phyloP scores from a whole-genome alignment of 805 yeast species.

The Nakazawaea molendinolei region DNA sequence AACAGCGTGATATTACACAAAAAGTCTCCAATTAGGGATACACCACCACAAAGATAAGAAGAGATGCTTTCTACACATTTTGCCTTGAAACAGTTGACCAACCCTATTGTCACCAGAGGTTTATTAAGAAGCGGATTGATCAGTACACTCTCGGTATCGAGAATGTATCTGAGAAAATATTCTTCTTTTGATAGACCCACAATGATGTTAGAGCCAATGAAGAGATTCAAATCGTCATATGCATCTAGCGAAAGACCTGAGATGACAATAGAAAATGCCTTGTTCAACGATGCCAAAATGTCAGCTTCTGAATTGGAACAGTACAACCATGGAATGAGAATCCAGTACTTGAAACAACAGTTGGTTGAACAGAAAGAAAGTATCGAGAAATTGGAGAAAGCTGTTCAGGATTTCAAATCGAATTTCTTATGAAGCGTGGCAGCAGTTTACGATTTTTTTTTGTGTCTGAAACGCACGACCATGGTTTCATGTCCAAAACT shows the following conservation, averaged over 20 bases:
- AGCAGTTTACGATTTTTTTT: no score
- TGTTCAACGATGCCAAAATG: constrained; percentile 1
- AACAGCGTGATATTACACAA: no score
- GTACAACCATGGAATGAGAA: constrained; percentile 7
- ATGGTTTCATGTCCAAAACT: no score
- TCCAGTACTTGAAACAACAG: constrained; percentile 4
- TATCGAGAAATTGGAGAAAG: constrained; percentile 6
- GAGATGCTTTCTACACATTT: constrained; percentile 2
- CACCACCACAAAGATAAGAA: no score
- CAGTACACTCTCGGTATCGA: not conserved
- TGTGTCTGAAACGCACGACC: no score
- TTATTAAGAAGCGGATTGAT: not conserved
- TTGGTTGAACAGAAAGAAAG: constrained; percentile 1
- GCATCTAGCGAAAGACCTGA: not conserved
- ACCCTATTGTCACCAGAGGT: not conserved
- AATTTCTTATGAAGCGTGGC: constrained; percentile 7
- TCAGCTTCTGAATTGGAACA: not conserved
- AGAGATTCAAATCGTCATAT: constrained; percentile 1
- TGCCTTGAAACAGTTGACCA: not conserved
- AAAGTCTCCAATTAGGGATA: no score
- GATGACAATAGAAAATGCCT: constrained; percentile 10
- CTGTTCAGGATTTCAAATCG: constrained; percentile 9
- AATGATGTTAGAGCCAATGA: not conserved
- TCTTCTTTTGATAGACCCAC: constrained; percentile 1
- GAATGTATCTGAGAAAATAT: constrained; percentile 1